phyloP scores from a whole-genome alignment of 768 basidiomycete genomes.

The Boletus barrowsii region DNA sequence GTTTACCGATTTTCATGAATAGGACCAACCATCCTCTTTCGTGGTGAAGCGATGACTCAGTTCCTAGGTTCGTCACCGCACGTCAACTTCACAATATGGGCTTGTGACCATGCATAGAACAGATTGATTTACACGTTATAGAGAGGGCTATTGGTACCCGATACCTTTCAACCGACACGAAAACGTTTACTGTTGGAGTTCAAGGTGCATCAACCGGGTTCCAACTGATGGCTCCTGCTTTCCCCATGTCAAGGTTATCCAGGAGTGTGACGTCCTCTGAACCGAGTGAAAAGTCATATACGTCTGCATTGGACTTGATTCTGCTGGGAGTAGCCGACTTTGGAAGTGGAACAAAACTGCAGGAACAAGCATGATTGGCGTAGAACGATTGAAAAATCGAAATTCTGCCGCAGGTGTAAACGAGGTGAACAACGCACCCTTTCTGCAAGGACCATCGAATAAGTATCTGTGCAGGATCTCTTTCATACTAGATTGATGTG shows the following conservation, averaged over 20 bases:
- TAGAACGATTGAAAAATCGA: background rate
- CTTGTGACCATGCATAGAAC: background rate
- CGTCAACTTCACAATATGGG: background rate
- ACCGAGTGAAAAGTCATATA: conserved; percentile 74
- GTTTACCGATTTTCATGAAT: no score
- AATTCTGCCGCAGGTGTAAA: background rate
- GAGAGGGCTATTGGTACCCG: background rate
- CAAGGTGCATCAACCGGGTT: conserved; percentile 64
- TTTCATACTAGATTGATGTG: conserved; percentile 41
- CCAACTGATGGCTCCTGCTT: conserved; percentile 76
- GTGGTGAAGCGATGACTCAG: background rate
- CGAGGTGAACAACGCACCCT: conserved; percentile 46
- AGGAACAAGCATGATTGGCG: background rate
- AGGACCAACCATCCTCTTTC: no score
- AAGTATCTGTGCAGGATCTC: conserved; percentile 74
- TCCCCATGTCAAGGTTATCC: conserved; percentile 69
- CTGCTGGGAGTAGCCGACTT: conserved; percentile 72
- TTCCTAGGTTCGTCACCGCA: background rate
- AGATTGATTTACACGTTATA: background rate
- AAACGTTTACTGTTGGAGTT: conserved; percentile 17
- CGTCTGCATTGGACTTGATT: conserved; percentile 66
- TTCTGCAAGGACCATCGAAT: conserved; percentile 89
- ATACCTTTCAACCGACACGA: background rate
- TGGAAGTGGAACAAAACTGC: conserved; percentile 76
- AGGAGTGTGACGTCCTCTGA: conserved; percentile 63